A percentile compares a stretch with the other conserved stretches of the same genome.
Evolutionary conservation across 2,329 filamentous ascomycete species (phyloP).

Genomic region (Tolypocladium endophyticum): DNA sequence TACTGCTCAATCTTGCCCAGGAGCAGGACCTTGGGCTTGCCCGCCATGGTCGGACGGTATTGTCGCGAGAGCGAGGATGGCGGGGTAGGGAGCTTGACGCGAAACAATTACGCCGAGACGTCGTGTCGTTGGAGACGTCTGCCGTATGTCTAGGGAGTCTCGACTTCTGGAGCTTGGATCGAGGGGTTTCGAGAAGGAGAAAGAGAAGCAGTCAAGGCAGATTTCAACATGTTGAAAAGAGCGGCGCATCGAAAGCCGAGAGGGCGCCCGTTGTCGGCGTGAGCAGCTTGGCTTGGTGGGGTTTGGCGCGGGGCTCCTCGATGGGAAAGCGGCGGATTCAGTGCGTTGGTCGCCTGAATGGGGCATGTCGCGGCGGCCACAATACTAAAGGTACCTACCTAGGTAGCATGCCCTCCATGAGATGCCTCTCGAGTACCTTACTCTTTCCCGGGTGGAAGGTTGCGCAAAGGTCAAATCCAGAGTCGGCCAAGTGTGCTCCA

Average conservation of each 20-base stretch:
- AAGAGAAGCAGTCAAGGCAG: neutral
- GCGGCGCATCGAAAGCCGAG: neutral
- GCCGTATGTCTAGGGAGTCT: neutral
- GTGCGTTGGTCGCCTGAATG: neutral
- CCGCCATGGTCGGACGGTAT: conserved; percentile 10
- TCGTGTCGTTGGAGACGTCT: neutral
- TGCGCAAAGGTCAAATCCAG: no score
- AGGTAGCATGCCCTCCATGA: neutral
- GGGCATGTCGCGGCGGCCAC: neutral
- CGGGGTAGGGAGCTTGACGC: neutral
- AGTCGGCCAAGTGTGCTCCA: no score
- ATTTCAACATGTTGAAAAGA: neutral
- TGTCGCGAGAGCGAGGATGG: neutral
- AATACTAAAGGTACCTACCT: no score
- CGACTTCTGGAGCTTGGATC: no score
- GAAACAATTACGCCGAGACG: neutral
- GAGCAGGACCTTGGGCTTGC: conserved; percentile 25
- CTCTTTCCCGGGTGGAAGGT: no score
- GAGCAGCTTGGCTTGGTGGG: neutral
- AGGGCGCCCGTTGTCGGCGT: neutral
- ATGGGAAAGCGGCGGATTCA: neutral
- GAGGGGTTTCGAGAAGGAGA: neutral
- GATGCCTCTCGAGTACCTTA: no score
- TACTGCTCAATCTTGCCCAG: conserved; percentile 29
- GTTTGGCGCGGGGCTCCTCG: neutral